These are phyloP conservation scores for Tympanopsis confertula DNA, from an alignment of 2,329 filamentous ascomycete species.

Conservation along the genomic window DNA sequence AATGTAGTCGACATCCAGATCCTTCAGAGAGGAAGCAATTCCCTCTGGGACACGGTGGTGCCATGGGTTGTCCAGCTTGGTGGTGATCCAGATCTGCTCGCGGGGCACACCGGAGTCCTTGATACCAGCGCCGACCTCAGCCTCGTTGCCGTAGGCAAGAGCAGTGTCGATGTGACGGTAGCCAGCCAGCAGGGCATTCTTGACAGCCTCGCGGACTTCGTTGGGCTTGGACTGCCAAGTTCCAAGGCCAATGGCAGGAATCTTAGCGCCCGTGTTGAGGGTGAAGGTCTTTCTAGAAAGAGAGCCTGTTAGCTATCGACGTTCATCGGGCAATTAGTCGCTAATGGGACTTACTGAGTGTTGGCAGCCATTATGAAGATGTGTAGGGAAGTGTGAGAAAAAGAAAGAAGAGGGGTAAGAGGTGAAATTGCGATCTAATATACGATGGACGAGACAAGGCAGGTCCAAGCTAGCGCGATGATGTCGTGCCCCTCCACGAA, in stretches of 20 bases:
- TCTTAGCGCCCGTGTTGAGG: conserved; percentile 67
- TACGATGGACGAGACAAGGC: too few species aligned
- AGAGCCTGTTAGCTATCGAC: conserved; percentile 5
- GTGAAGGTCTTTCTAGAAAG: conserved; percentile 41
- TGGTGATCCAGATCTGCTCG: conserved; percentile 60
- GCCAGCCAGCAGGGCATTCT: conserved; percentile 52
- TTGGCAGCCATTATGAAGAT: too few species aligned
- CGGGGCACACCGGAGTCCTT: conserved; percentile 52
- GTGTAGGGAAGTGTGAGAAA: too few species aligned
- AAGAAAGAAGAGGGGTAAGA: too few species aligned
- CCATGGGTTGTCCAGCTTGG: conserved; percentile 74
- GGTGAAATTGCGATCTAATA: too few species aligned
- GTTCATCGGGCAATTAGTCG: too few species aligned
- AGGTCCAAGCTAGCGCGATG: too few species aligned
- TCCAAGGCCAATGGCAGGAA: conserved; percentile 65
- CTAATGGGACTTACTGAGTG: too few species aligned
- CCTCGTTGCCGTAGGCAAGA: conserved; percentile 67
- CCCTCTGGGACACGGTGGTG: conserved; percentile 58
- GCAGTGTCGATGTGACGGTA: conserved; percentile 72
- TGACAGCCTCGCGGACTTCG: conserved; percentile 60
- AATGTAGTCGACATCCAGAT: conserved; percentile 52
- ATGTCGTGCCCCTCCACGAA: too few species aligned
- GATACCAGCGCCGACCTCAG: conserved; percentile 56
- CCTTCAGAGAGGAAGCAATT: conserved; percentile 45
- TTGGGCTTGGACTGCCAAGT: conserved; percentile 65